A percentile compares a stretch with the other conserved stretches of the same genome.
These are phyloP conservation scores for Cystobasidiaceae sp. DNA, from an alignment of 1,284 basidiomycete species.

Conservation along the genomic window DNA sequence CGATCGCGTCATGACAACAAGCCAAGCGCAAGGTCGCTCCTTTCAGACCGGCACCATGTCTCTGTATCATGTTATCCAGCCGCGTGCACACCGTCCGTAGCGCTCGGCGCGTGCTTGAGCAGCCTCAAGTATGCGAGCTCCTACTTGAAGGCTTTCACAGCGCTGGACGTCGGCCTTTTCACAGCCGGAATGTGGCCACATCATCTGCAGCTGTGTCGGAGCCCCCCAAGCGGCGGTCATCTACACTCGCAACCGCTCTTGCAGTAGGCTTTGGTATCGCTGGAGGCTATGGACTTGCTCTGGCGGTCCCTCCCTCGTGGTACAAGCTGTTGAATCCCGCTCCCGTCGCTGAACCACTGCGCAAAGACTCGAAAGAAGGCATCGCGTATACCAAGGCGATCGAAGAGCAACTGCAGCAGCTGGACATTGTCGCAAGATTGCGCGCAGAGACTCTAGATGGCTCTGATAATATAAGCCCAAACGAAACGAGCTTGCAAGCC, in stretches of 20 bases:
- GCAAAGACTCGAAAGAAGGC: slow-evolving; percentile 57
- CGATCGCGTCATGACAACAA: too few relatives aligned
- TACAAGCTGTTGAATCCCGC: slow-evolving; percentile 18
- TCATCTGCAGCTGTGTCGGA: not conserved
- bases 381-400: slow-evolving; percentile 58
- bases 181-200: not conserved
- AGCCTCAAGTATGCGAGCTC: not conserved
- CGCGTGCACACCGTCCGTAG: too few relatives aligned
- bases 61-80: too few relatives aligned
- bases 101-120: not conserved
- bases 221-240: not conserved
- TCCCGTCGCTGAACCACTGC: slow-evolving; percentile 4
- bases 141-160: too few relatives aligned
- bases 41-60: too few relatives aligned
- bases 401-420: slow-evolving; percentile 62
- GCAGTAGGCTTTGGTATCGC: slow-evolving; percentile 13
- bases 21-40: too few relatives aligned
- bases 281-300: slow-evolving; percentile 23
- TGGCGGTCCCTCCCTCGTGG: slow-evolving; percentile 9
- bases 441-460: slow-evolving; percentile 39
- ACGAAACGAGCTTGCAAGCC: not conserved
- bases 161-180: too few relatives aligned
- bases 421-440: slow-evolving; percentile 59
- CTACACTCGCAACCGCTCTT: slow-evolving; percentile 15
- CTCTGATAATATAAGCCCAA: not conserved